phyloP scores from a whole-genome alignment of 192 early-diverging fungal genomes.

The Entomortierella chlamydospora region DNA sequence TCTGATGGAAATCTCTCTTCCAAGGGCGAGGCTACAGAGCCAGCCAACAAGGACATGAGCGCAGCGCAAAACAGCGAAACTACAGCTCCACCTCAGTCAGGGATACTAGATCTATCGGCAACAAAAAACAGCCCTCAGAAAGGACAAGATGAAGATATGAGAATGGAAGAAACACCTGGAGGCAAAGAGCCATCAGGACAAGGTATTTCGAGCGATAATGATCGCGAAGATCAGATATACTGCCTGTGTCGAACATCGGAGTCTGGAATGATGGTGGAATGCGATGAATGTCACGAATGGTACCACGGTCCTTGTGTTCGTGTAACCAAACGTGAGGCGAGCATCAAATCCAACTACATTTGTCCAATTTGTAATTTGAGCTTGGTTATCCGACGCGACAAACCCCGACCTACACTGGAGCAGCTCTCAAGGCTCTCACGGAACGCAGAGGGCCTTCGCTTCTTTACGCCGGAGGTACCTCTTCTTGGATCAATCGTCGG shows the following conservation, averaged over 20 bases:
- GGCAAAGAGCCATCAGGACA: not conserved
- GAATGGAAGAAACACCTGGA: not conserved
- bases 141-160: not conserved
- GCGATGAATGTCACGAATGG: slow-evolving; percentile 74
- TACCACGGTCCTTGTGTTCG: slow-evolving; percentile 74
- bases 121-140: not conserved
- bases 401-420: slow-evolving; percentile 48
- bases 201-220: slow-evolving; percentile 2
- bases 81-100: not conserved
- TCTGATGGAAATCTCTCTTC: not conserved
- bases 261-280: slow-evolving; percentile 74
- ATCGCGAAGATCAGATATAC: slow-evolving; percentile 50
- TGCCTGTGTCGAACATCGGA: slow-evolving; percentile 75
- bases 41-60: not conserved
- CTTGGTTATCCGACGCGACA: slow-evolving; percentile 45
- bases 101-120: not conserved
- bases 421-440: slow-evolving; percentile 47
- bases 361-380: slow-evolving; percentile 67
- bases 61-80: too few relatives aligned
- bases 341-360: slow-evolving; percentile 58
- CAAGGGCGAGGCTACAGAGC: not conserved
- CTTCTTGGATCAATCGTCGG: slow-evolving; percentile 19
- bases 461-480: slow-evolving; percentile 53
- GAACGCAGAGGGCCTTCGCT: slow-evolving; percentile 53
- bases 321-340: slow-evolving; percentile 53